phyloP scores from a whole-genome alignment of 2,329 filamentous ascomycete species.

The Colletotrichum paranaense region DNA sequence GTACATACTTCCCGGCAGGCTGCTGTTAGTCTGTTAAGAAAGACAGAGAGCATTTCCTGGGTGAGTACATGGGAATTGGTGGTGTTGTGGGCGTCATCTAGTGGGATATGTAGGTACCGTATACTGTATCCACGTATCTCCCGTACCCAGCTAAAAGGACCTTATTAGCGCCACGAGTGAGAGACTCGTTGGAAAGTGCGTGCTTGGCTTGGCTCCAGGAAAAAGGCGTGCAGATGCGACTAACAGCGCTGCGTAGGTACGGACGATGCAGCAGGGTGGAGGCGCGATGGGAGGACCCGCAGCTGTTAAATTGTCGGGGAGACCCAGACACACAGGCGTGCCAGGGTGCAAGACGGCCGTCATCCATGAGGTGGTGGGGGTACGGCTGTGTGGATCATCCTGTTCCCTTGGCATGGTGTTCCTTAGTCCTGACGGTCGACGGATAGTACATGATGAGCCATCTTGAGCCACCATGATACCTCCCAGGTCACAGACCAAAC shows the following conservation, averaged over 20 bases:
- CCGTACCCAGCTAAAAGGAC: too few relatives aligned
- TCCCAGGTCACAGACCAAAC: conserved; percentile 12
- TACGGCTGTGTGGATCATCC: conserved; percentile 30
- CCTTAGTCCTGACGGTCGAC: too few relatives aligned
- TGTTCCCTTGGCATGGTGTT: background rate
- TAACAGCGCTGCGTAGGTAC: background rate
- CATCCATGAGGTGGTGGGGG: conserved; percentile 9
- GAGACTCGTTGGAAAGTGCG: background rate
- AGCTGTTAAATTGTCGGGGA: conserved; percentile 19
- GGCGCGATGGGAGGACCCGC: conserved; percentile 9
- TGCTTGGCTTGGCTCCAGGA: background rate
- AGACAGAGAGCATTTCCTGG: background rate
- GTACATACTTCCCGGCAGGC: background rate
- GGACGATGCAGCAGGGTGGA: background rate
- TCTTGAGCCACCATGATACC: conserved; percentile 22
- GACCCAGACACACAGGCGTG: background rate
- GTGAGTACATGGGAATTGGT: background rate
- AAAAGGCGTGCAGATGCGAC: background rate
- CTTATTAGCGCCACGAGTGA: too few relatives aligned
- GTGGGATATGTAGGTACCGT: conserved; percentile 29
- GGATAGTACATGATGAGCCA: conserved; percentile 9
- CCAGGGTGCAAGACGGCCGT: background rate
- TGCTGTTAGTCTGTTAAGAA: background rate
- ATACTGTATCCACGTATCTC: background rate
- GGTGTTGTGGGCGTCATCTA: background rate